These are phyloP conservation scores for Scutellaria barbata DNA, from an alignment of 257 asterid species.

Conservation along the genomic window DNA sequence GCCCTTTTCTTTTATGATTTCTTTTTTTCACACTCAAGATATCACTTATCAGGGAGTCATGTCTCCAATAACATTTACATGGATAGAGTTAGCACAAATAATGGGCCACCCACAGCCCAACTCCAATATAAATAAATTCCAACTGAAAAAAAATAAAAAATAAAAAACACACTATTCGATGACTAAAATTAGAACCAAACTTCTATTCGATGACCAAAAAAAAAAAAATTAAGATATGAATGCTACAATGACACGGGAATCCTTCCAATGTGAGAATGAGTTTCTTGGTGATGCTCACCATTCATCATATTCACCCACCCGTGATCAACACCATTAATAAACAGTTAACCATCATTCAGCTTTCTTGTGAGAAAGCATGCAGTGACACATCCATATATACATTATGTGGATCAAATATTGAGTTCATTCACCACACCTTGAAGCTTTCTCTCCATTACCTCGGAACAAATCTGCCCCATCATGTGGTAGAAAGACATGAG, in stretches of 20 bases:
- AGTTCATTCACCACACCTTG: conserved; percentile 36
- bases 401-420: conserved; percentile 10
- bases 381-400: neutral
- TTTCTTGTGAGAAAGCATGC: conserved; percentile 4
- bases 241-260: neutral
- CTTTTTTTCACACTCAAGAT: no score
- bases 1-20: no score
- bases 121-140: no score
- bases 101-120: no score
- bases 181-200: no score
- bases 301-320: neutral
- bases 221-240: neutral
- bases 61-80: no score
- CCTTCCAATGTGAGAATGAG: neutral
- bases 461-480: conserved; percentile 77
- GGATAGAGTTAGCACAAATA: no score
- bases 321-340: neutral
- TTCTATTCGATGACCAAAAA: neutral
- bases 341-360: neutral
- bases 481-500: conserved; percentile 58
- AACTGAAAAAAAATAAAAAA: no score
- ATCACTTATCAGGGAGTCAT: no score
- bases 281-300: conserved; percentile 5
- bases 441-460: conserved; percentile 64
- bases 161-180: neutral